Evolutionary conservation across 2,329 filamentous ascomycete genomes (phyloP).

Genomic region (Paecilomyces dactylethromorphus): DNA sequence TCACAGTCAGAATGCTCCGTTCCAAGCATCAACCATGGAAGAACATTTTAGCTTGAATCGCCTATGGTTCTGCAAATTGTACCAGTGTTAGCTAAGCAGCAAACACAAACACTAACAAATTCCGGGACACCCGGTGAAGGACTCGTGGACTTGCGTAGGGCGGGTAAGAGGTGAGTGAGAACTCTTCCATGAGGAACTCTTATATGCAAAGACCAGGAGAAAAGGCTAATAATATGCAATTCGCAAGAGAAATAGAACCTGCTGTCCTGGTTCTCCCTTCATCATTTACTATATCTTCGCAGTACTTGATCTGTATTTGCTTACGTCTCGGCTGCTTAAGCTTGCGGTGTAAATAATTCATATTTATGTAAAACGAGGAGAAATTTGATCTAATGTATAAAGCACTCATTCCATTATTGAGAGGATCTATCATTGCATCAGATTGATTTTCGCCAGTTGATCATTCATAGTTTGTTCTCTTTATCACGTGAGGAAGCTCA

Average conservation of each 20-base stretch:
- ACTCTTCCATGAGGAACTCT: neutral
- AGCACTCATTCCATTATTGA: too few relatives aligned
- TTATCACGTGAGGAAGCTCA: neutral
- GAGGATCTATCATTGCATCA: too few relatives aligned
- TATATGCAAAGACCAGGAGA: neutral
- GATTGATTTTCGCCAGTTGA: too few relatives aligned
- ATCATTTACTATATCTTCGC: neutral
- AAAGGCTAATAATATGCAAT: neutral
- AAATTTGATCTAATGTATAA: too few relatives aligned
- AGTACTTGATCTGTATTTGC: conserved; percentile 12
- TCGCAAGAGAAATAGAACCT: neutral
- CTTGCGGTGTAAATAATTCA: too few relatives aligned
- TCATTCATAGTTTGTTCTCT: too few relatives aligned
- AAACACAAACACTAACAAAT: neutral
- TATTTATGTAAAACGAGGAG: too few relatives aligned
- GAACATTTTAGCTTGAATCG: too few relatives aligned
- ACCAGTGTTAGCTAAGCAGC: neutral
- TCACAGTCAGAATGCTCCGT: too few relatives aligned
- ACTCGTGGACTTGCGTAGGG: neutral
- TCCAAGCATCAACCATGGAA: too few relatives aligned
- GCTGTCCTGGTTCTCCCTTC: neutral
- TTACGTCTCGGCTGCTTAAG: too few relatives aligned
- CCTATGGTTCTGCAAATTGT: neutral
- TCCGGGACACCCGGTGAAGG: neutral
- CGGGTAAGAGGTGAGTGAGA: neutral